Percentiles rank a stretch among this genome's conserved stretches.
Evolutionary conservation across 805 yeast genomes (phyloP).

Genomic region (Candida krabiensis): DNA sequence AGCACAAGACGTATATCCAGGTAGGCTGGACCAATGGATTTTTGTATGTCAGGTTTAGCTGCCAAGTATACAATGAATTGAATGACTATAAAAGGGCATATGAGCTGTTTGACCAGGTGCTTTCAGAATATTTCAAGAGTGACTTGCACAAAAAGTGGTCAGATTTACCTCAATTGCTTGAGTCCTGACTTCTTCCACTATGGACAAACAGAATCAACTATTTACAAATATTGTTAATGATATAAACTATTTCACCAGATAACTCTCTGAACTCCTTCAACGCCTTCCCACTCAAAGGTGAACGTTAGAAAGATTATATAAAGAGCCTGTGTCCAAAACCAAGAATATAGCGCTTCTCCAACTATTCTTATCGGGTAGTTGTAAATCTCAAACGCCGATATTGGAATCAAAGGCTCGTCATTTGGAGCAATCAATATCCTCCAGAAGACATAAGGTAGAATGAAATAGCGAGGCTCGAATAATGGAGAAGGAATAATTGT

Average conservation of each 20-base stretch:
- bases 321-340: conserved; percentile 52
- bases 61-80: conserved; percentile 59
- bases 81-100: conserved; percentile 53
- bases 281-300: conserved; percentile 69
- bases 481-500: conserved; percentile 88
- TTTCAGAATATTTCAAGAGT: conserved; percentile 25
- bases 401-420: conserved; percentile 26
- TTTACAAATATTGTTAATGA: too few species aligned
- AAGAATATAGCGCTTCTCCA: conserved; percentile 64
- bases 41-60: conserved; percentile 52
- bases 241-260: conserved; percentile 65
- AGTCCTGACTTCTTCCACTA: too few species aligned
- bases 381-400: conserved; percentile 17
- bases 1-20: conserved; percentile 50
- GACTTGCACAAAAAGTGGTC: conserved; percentile 1
- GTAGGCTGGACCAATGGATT: conserved; percentile 40
- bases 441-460: conserved; percentile 76
- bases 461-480: conserved; percentile 91
- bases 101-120: conserved; percentile 34
- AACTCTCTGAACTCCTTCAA: conserved; percentile 68
- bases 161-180: too few species aligned
- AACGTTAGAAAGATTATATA: conserved; percentile 55
- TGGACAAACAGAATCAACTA: too few species aligned
- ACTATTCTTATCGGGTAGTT: conserved; percentile 37
- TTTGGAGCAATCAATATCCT: conserved; percentile 55